Evolutionary conservation across 2,329 filamentous ascomycete genomes (phyloP).

Genomic region (Hirsutella minnesotensis): DNA sequence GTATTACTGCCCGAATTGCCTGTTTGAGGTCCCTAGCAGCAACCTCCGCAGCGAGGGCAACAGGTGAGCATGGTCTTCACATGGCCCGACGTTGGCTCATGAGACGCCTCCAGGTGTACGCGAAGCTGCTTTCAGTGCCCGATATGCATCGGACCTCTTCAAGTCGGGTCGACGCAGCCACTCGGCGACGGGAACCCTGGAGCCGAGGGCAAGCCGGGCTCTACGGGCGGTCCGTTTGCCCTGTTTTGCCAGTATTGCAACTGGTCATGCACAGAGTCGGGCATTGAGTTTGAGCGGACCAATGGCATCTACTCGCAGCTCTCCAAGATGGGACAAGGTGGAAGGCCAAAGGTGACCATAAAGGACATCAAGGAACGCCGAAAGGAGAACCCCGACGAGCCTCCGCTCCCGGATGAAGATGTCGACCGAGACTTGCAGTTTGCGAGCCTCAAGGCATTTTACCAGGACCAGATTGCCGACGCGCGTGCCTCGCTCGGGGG

Average conservation of each 20-base stretch:
- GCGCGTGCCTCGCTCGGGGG: constrained; percentile 40
- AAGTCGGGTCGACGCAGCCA: constrained; percentile 59
- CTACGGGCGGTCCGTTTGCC: constrained; percentile 50
- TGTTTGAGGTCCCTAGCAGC: constrained; percentile 92
- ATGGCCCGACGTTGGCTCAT: constrained; percentile 9
- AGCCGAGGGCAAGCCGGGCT: constrained; percentile 23
- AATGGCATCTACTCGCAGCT: constrained; percentile 79
- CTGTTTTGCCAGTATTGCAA: constrained; percentile 83
- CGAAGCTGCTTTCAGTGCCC: constrained; percentile 95
- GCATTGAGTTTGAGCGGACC: constrained; percentile 79
- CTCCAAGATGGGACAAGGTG: constrained; percentile 54
- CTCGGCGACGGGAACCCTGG: constrained; percentile 30
- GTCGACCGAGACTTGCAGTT: constrained; percentile 61
- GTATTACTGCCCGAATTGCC: constrained; percentile 88
- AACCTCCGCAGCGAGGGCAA: constrained; percentile 89
- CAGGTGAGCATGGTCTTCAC: constrained; percentile 51
- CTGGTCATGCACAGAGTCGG: constrained; percentile 85
- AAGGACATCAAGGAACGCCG: constrained; percentile 40
- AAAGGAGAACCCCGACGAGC: constrained; percentile 29
- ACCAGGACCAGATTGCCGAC: constrained; percentile 64
- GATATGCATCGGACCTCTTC: constrained; percentile 69
- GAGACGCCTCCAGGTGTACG: constrained; percentile 59
- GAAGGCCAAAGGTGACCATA: constrained; percentile 34
- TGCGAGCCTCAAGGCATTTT: constrained; percentile 64
- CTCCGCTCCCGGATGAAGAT: constrained; percentile 27